phyloP scores from a whole-genome alignment of 2,329 filamentous ascomycete species.

The Saccharata proteae region DNA sequence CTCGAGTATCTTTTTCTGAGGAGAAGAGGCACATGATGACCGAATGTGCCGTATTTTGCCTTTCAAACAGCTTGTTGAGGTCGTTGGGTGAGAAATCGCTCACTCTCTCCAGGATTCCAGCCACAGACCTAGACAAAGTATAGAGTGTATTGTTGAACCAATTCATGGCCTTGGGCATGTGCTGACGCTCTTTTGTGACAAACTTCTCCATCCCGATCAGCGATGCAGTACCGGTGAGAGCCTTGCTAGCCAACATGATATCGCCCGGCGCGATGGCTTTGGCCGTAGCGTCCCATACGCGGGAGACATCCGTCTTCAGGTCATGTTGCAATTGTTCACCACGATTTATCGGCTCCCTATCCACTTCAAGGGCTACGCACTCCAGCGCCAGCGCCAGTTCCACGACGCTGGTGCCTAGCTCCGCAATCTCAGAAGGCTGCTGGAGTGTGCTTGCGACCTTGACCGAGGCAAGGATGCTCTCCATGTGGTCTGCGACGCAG shows the following conservation, averaged over 20 bases:
- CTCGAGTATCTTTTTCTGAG: slow-evolving; percentile 65
- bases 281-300: slow-evolving; percentile 68
- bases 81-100: slow-evolving; percentile 62
- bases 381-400: slow-evolving; percentile 57
- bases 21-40: slow-evolving; percentile 73
- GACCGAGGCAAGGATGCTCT: slow-evolving; percentile 21
- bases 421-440: slow-evolving; percentile 19
- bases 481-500: slow-evolving; percentile 48
- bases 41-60: slow-evolving; percentile 56
- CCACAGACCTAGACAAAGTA: slow-evolving; percentile 50
- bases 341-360: slow-evolving; percentile 53
- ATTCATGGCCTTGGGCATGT: slow-evolving; percentile 42
- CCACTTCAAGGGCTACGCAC: slow-evolving; percentile 55
- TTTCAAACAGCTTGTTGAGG: slow-evolving; percentile 56
- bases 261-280: slow-evolving; percentile 55
- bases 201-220: slow-evolving; percentile 69
- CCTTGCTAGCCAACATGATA: slow-evolving; percentile 59
- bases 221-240: slow-evolving; percentile 57
- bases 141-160: slow-evolving; percentile 67
- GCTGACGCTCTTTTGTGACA: slow-evolving; percentile 22
- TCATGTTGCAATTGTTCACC: slow-evolving; percentile 53
- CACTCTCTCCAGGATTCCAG: slow-evolving; percentile 64
- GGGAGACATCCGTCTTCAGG: slow-evolving; percentile 55
- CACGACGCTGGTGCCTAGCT: slow-evolving; percentile 51
- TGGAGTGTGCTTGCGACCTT: slow-evolving; percentile 17